Evolutionary conservation across 306 rosid species (phyloP), one percentile per base, ranked within the genome.

Genomic region (Herpetospermum pedunculosum): DNA sequence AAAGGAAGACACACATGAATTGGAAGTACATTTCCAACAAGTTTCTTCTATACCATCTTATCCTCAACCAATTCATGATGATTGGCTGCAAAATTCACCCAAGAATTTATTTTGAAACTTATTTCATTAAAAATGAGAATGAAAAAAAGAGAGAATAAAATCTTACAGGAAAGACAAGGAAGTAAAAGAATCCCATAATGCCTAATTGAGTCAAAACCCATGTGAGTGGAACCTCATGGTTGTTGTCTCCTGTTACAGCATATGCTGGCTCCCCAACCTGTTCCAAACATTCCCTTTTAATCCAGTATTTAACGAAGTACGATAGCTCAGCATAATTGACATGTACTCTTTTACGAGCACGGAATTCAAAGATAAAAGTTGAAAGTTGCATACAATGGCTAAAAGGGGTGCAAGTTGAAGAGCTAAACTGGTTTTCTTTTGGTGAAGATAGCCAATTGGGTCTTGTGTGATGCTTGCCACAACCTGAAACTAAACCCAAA

Each of bases 1-100:
- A 88, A 70, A 94, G 57, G 92, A 94, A 94, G 87, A 87, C 95
- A 80, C 79, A 91, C 96, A 94, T 91, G 87, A 94, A 94, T 73
- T 89, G 99, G 7, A 94, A 37, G 75, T 89, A 91, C 90, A 87
- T 89, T 81, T 88, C 97, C 67, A 83, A 72, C 67, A 89, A 81
- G 21, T 85, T 84, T 84, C 99, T 91, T 78, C 77, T 85, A 71
- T 94, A 91, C 91, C 89, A 91, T 78, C 99, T 88, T 84, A 82
- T 84, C 83, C 97, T 86, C 59, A 94, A 81, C 97, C 99, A 94
- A 88, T 80, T 83, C 90, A 91, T 62, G 72, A 94, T 85, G 75
- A 88, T 70, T 67, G 99, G 96, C 97, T 94, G 86, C 85, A 82
- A 57, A 80, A 79, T 73, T 75, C 78, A 72, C 64, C 38, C 48